Evolutionary conservation across 2,329 filamentous ascomycete species (phyloP), one percentile per base, ranked within the genome.

Genomic region (Arthrobotrys pseudoclavata): DNA sequence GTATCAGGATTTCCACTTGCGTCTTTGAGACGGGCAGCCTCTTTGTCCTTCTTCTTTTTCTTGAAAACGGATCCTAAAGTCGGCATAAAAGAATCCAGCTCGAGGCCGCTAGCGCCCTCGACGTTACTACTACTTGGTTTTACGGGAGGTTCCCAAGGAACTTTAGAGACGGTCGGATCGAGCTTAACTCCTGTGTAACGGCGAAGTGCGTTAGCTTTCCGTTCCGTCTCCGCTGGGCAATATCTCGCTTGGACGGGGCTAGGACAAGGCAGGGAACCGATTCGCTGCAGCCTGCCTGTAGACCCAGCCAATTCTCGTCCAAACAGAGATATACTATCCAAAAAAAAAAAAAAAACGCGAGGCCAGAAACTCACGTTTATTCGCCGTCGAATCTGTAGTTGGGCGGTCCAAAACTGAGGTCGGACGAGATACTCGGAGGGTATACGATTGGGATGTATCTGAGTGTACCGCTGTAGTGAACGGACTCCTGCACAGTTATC

Each of bases 11-110:
- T 75, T 26, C 63, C 74, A 78, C 71, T 79, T 79, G 75, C 88
- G 10, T 76, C 71, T 83, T 86, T 87, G 81, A 84, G 84, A 84
- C 86, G 85, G 81, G 85, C 84, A 82, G 90, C 92, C 87, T 81
- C 80, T 81, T 82, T 82, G 64, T 97, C 94, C 89, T 94, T 96
- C 89, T 94, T 91, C 89, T 97, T 98, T 89, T 97, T 97, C 84
- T 98, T 90, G 84, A 97, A 94, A 31, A 79, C 55, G 29, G 55
- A 63, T 85, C 93, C 93, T 87, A 97, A 89, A 85, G 89, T 92
- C 90, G 94, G 96, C 96, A 99, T 98, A 85, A 83, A 80, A 80
- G 83, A 83, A 76, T 77, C 67, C 66, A 71, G 48, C 45, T 77
- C 76, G 79, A 79, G 79, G 74, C 71, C 76, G 67, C 63, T 77